Base-by-base conservation (phyloP, 2,329 filamentous ascomycete genomes). In the Sporothrix dimorphospora region DNA sequence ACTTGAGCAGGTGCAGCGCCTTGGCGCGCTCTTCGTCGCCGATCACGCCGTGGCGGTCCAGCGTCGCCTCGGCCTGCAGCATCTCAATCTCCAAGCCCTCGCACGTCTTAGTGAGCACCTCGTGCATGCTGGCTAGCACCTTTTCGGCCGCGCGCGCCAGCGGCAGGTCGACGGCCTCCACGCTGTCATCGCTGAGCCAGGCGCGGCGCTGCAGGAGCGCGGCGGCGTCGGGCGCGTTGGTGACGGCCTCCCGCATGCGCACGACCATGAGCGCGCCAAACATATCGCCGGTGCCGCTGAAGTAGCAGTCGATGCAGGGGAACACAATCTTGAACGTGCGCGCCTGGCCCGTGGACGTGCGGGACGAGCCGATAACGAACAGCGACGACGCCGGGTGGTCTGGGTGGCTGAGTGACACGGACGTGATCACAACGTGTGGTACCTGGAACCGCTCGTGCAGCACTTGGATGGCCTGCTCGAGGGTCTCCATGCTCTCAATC, bases 211-310 rank as follows among this genome's bases (percentile, higher is more conserved):
- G 65, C n/a, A 68, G 27, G 8, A 74, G 72, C 8, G 83, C 79
- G 19, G 84, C 81, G 4, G 97, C 82, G 57, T 30, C 77, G 75
- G 61, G 75, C 79, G 1, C 77, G 80, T 21, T 78, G 69, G 84
- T 81, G 1, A 93, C 91, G 34, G 93, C 94, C 83, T 98, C 93
- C 72, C 95, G 91, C 78, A 99, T 89, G 40, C 95, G 90, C 53
- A 93, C 93, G 1, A 97, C 90, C 79, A 94, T 94, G 61, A 99
- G 86, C 8, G 95, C 95, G 40, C 94, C 95, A 79, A 99, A 98
- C 95, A 99, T 98, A 83, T 99, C 96, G 63, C 96, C 96, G 0
- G 97, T 98, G 53, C 96, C 96, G 77, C 92, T 94, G 82, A 98
- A 99, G 85, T 96, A 97, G 82, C 94, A 93, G 79, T 97, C 92